Evolutionary conservation across 768 basidiomycete genomes (phyloP), one percentile per base, ranked within the genome.

Genomic region (Tremella yokohamensis): DNA sequence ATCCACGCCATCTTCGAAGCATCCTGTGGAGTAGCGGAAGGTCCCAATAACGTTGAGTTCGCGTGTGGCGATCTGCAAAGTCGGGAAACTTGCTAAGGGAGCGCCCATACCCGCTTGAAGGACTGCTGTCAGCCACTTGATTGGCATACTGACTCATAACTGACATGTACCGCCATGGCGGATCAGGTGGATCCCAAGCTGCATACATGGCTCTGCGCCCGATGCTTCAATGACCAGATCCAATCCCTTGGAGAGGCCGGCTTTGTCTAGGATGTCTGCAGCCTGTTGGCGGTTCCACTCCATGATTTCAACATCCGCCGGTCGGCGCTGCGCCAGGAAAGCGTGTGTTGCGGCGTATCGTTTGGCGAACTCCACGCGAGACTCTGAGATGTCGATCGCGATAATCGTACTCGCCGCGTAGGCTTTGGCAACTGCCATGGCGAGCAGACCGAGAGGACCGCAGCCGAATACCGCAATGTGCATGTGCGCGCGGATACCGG

Each of bases 371-470:
- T 88, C 83, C 40, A 96, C 84, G 37, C 92, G 85, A 29, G 80
- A 73, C 24, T 83, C 79, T 51, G 75, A 71, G 51, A 77, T 76
- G 57, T 79, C 65, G 60, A 93, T 82, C 6, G 87, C 91, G 61
- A 98, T 83, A 61, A 93, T 81, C 40, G 87, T 84, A 48, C 82
- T 81, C 2, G 92, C 93, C 38, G 90, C 91, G 51, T 93, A 81
- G 1, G 93, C 92, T 74, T 87, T 91, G 3, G 93, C 93, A 16
- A 90, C 89, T 8, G 92, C 91, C 88, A 92, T 89, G 73, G 87
- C 88, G 20, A 94, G 83, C 19, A 80, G 79, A 20, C 87, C 86
- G 61, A 87, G 84, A 2, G 91, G 92, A 2, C 92, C 76, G 20
- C 78, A 91, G 19, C 92, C 92, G 68, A 91, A 93, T 53, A 96